Conservation (phyloP, 495 filamentous ascomycete species). For the Mytilinidion resinicola region DNA sequence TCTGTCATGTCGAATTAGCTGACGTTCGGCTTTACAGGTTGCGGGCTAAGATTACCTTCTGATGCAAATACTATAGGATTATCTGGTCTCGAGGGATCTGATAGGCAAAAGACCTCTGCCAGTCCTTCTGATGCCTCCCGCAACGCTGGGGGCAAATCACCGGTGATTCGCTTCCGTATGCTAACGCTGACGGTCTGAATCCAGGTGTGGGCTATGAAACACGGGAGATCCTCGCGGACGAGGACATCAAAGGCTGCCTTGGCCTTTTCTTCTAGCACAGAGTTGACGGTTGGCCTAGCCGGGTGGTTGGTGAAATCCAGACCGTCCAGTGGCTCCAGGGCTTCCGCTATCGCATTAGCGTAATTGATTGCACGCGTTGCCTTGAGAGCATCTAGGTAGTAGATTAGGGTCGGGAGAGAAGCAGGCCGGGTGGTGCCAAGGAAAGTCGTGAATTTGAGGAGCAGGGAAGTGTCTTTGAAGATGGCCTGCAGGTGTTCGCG, state of each 20-base stretch:
- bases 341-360: conserved; percentile 55
- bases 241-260: conserved; percentile 53
- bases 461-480: conserved; percentile 59
- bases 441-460: conserved; percentile 57
- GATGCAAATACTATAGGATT: conserved; percentile 77
- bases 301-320: conserved; percentile 42
- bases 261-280: conserved; percentile 52
- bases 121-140: conserved; percentile 60
- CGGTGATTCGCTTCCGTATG: conserved; percentile 52
- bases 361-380: conserved; percentile 66
- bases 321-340: conserved; percentile 44
- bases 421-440: conserved; percentile 65
- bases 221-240: conserved; percentile 60
- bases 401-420: conserved; percentile 58
- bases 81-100: conserved; percentile 64
- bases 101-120: conserved; percentile 70
- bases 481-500: conserved; percentile 53
- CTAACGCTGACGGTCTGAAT: conserved; percentile 51
- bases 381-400: conserved; percentile 61
- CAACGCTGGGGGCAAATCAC: conserved; percentile 48
- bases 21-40: not conserved
- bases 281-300: conserved; percentile 45
- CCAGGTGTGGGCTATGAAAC: conserved; percentile 60
- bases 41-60: conserved; percentile 47
- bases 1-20: conserved; percentile 33